These are phyloP conservation scores for Mucor indicus DNA, from an alignment of 371 early-diverging fungal species.

Conservation along the genomic window DNA sequence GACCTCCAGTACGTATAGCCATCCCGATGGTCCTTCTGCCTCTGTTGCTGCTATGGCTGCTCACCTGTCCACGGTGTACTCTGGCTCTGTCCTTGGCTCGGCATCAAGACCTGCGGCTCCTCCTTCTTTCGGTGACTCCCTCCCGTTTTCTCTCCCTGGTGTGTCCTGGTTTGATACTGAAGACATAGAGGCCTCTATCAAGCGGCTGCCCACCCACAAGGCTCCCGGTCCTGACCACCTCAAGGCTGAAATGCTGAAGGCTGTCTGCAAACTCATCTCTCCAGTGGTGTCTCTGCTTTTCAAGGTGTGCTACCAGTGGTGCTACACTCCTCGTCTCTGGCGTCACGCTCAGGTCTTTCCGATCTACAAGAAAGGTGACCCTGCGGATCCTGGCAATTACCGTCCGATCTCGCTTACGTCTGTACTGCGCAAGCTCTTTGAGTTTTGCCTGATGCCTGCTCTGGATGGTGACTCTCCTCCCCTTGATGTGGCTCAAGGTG, in stretches of 20 bases:
- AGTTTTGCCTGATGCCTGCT: slow-evolving; percentile 3
- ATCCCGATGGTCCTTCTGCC: slow-evolving; percentile 13
- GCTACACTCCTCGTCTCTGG: slow-evolving; percentile 18
- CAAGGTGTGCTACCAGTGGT: slow-evolving; percentile 31
- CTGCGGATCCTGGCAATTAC: slow-evolving; percentile 11
- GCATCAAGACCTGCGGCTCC: neutral
- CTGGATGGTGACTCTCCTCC: slow-evolving; percentile 5
- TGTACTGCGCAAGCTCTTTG: slow-evolving; percentile 21
- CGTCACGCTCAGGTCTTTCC: slow-evolving; percentile 23
- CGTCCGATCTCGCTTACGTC: slow-evolving; percentile 23
- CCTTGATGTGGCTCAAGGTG: slow-evolving; percentile 29
- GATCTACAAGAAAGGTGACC: slow-evolving; percentile 22
- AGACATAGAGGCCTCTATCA: too few relatives aligned
- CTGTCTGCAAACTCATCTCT: slow-evolving; percentile 2
- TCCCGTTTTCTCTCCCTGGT: neutral
- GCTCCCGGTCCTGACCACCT: slow-evolving; percentile 26
- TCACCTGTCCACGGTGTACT: slow-evolving; percentile 10
- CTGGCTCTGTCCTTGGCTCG: slow-evolving; percentile 3
- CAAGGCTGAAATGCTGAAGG: slow-evolving; percentile 22
- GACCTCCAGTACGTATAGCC: slow-evolving; percentile 1
- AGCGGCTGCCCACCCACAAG: slow-evolving; percentile 5
- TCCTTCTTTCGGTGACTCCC: neutral
- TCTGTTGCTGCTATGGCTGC: slow-evolving; percentile 7
- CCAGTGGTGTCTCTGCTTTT: neutral
- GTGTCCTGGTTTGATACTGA: neutral